A percentile compares a stretch with the other conserved stretches of the same genome.
Evolutionary conservation across 75 land plant species (phyloP).

Genomic region (Ceratopteris richardii): DNA sequence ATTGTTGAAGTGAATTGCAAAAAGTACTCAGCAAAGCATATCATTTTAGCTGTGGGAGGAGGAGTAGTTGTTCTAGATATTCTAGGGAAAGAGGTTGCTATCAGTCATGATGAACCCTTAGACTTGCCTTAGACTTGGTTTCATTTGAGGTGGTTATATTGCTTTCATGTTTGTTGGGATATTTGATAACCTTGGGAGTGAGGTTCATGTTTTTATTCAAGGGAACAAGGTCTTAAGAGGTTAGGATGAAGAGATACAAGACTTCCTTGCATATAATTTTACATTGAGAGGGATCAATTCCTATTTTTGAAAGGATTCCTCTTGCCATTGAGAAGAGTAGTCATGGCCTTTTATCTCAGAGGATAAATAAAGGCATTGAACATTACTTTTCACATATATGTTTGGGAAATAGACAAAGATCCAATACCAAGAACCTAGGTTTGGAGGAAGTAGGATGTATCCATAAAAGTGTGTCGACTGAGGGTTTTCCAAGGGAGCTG

Average conservation of each 20-base stretch:
- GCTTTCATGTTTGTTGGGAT: conserved; percentile 97
- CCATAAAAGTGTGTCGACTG: too few relatives aligned
- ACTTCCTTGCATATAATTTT: conserved; percentile 87
- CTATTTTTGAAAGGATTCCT: conserved; percentile 81
- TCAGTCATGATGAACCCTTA: conserved; percentile 88
- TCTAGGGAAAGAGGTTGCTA: conserved; percentile 75
- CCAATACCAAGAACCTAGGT: conserved; percentile 96
- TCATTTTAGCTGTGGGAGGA: conserved; percentile 89
- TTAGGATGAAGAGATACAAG: conserved; percentile 85
- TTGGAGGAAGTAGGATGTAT: conserved; percentile 80
- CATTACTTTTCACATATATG: conserved; percentile 79
- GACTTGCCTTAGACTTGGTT: conserved; percentile 92
- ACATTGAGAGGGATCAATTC: conserved; percentile 80
- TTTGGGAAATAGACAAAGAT: conserved; percentile 94
- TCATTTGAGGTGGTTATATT: too few relatives aligned
- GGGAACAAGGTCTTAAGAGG: conserved; percentile 78
- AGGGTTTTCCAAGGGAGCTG: too few relatives aligned
- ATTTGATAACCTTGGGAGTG: conserved; percentile 77
- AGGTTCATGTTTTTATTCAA: conserved; percentile 82
- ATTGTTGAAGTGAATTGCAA: conserved; percentile 91
- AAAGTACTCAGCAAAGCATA: conserved; percentile 68
- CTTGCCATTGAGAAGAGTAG: conserved; percentile 63
- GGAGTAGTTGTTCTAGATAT: conserved; percentile 68
- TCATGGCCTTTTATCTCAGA: conserved; percentile 63
- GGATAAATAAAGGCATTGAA: conserved; percentile 66